Percentiles rank a stretch among this genome's conserved stretches.
These are phyloP conservation scores for Groenewaldozyma salmanticensis DNA, from an alignment of 805 yeast genomes.

Conservation along the genomic window DNA sequence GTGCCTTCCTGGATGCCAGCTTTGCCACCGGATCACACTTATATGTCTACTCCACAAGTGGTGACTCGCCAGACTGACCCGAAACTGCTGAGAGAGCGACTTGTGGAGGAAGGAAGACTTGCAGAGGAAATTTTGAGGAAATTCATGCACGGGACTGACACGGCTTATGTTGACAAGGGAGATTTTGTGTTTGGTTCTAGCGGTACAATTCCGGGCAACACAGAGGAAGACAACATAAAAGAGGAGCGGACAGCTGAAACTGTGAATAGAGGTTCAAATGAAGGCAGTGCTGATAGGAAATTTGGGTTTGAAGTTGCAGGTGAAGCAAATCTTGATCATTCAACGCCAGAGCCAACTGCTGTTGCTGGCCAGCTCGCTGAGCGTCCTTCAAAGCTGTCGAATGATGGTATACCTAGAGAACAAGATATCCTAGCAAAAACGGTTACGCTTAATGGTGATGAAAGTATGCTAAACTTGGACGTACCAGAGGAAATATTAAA, in stretches of 20 bases:
- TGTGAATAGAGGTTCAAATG: neutral
- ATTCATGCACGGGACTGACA: slow-evolving; percentile 30
- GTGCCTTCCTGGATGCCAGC: slow-evolving; percentile 76
- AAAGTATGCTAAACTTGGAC: too few relatives aligned
- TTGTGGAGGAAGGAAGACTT: slow-evolving; percentile 70
- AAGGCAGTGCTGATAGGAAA: neutral
- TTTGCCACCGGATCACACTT: slow-evolving; percentile 91
- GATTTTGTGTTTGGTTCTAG: neutral
- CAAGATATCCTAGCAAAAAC: too few relatives aligned
- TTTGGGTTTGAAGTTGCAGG: too few relatives aligned
- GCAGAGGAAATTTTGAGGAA: slow-evolving; percentile 72
- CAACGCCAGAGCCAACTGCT: too few relatives aligned
- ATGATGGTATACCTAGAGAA: too few relatives aligned
- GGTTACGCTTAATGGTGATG: too few relatives aligned
- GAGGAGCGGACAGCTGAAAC: neutral
- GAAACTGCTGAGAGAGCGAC: slow-evolving; percentile 53
- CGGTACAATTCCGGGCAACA: neutral
- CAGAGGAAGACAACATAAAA: too few relatives aligned
- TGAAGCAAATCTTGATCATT: too few relatives aligned
- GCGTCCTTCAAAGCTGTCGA: too few relatives aligned
- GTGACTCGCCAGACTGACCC: slow-evolving; percentile 58
- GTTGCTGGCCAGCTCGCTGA: too few relatives aligned
- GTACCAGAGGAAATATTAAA: too few relatives aligned
- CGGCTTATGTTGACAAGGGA: slow-evolving; percentile 10
- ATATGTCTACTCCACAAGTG: slow-evolving; percentile 63